These are phyloP conservation scores for Cryptococcus sp. DNA, from an alignment of 1,284 basidiomycete genomes.

Conservation along the genomic window DNA sequence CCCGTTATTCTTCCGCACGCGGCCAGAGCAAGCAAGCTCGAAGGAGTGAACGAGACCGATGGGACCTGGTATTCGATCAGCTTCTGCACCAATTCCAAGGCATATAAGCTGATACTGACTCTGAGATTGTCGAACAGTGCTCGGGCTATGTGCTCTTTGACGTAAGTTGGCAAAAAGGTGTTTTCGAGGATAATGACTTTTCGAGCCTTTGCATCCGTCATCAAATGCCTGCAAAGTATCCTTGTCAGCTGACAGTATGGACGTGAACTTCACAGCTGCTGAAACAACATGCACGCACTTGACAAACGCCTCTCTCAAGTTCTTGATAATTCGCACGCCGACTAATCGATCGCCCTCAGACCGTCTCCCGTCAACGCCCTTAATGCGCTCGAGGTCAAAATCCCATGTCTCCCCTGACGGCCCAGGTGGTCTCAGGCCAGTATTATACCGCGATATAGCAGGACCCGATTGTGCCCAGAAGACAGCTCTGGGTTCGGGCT, in stretches of 20 bases:
- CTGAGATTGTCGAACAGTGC: slow-evolving; percentile 89
- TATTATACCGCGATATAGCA: slow-evolving; percentile 6
- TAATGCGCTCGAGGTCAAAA: slow-evolving; percentile 37
- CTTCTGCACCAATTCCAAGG: neutral
- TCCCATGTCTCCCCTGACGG: slow-evolving; percentile 41
- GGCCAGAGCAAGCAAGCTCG: slow-evolving; percentile 78
- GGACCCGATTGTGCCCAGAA: slow-evolving; percentile 34
- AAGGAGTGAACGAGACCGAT: slow-evolving; percentile 86
- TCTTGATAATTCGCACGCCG: slow-evolving; percentile 66
- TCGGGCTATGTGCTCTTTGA: slow-evolving; percentile 84
- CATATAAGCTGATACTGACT: slow-evolving; percentile 54
- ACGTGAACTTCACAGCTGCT: neutral
- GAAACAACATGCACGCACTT: slow-evolving; percentile 62
- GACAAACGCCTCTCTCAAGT: slow-evolving; percentile 76
- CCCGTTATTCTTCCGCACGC: slow-evolving; percentile 86
- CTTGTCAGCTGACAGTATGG: slow-evolving; percentile 12
- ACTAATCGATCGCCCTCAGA: slow-evolving; percentile 72
- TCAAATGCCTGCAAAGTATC: slow-evolving; percentile 64
- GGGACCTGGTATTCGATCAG: slow-evolving; percentile 65
- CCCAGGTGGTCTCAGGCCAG: slow-evolving; percentile 3
- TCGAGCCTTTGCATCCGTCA: slow-evolving; percentile 89
- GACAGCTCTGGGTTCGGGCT: slow-evolving; percentile 50
- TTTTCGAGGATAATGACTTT: slow-evolving; percentile 92
- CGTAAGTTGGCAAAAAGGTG: slow-evolving; percentile 76
- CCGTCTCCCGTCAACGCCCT: slow-evolving; percentile 45